phyloP scores from a whole-genome alignment of 106 monocot genomes.

The Xerophyta viscosa region DNA sequence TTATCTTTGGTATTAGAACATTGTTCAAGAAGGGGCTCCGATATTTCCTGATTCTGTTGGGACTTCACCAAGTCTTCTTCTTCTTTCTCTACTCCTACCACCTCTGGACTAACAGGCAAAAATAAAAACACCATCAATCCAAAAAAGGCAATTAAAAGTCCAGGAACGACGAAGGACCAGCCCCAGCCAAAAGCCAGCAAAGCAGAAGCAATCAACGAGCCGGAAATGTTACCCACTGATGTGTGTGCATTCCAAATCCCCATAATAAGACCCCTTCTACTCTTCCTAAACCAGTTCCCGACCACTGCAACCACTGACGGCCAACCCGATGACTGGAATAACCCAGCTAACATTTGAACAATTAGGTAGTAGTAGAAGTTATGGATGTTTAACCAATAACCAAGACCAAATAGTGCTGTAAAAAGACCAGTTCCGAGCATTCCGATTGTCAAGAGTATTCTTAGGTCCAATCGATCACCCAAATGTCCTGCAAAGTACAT shows the following conservation, averaged over 20 bases:
- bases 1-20: slow-evolving; percentile 23
- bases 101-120: slow-evolving; percentile 71
- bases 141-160: slow-evolving; percentile 42
- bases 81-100: slow-evolving; percentile 43
- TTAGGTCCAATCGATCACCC: slow-evolving; percentile 72
- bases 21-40: slow-evolving; percentile 34
- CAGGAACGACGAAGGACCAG: slow-evolving; percentile 86
- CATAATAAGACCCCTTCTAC: slow-evolving; percentile 94
- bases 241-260: slow-evolving; percentile 97
- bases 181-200: slow-evolving; percentile 82
- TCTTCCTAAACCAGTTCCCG: slow-evolving; percentile 94
- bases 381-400: slow-evolving; percentile 86
- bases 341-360: slow-evolving; percentile 72
- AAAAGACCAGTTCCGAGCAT: slow-evolving; percentile 83
- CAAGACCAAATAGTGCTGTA: slow-evolving; percentile 70
- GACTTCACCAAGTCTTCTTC: slow-evolving; percentile 11
- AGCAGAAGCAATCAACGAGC: slow-evolving; percentile 73
- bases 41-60: slow-evolving; percentile 16
- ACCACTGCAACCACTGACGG: slow-evolving; percentile 85
- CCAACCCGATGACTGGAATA: slow-evolving; percentile 90
- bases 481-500: slow-evolving; percentile 95
- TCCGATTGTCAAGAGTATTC: slow-evolving; percentile 62
- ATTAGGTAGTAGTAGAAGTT: slow-evolving; percentile 66
- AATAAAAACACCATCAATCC: slow-evolving; percentile 70
- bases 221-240: slow-evolving; percentile 77